A percentile compares a stretch with the other conserved stretches of the same genome.
Evolutionary conservation across 345 rosid genomes (phyloP).

Genomic region (Populus alba): DNA sequence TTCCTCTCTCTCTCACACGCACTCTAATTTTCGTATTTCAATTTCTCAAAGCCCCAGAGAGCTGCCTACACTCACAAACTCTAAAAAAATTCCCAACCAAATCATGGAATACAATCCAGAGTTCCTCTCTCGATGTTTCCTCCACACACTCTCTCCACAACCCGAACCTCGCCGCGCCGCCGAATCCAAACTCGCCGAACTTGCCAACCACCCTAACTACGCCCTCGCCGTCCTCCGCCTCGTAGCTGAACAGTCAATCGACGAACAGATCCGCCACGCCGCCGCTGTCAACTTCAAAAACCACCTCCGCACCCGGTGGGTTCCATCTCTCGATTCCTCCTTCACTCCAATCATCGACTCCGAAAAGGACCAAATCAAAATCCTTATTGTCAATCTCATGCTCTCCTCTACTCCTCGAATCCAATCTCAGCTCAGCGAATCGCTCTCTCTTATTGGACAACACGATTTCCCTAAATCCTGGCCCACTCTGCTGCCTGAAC

Average conservation of each 20-base stretch:
- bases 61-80: neutral
- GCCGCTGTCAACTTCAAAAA: constrained; percentile 96
- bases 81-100: neutral
- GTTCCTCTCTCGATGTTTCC: constrained; percentile 78
- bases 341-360: constrained; percentile 45
- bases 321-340: constrained; percentile 37
- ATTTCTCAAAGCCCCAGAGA: neutral
- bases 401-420: constrained; percentile 70
- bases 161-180: constrained; percentile 88
- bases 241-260: constrained; percentile 65
- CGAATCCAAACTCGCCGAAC: constrained; percentile 56
- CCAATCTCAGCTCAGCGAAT: constrained; percentile 93
- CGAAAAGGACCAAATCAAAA: constrained; percentile 85
- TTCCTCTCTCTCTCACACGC: no score
- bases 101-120: constrained; percentile 40
- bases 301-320: constrained; percentile 85
- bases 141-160: constrained; percentile 72
- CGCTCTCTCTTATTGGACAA: constrained; percentile 81
- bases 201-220: constrained; percentile 64
- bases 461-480: constrained; percentile 86
- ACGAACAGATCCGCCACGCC: constrained; percentile 89
- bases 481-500: constrained; percentile 86
- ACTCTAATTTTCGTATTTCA: neutral
- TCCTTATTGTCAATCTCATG: constrained; percentile 78
- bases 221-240: constrained; percentile 79